phyloP scores from a whole-genome alignment of 345 rosid genomes.

The Corymbia maculata region DNA sequence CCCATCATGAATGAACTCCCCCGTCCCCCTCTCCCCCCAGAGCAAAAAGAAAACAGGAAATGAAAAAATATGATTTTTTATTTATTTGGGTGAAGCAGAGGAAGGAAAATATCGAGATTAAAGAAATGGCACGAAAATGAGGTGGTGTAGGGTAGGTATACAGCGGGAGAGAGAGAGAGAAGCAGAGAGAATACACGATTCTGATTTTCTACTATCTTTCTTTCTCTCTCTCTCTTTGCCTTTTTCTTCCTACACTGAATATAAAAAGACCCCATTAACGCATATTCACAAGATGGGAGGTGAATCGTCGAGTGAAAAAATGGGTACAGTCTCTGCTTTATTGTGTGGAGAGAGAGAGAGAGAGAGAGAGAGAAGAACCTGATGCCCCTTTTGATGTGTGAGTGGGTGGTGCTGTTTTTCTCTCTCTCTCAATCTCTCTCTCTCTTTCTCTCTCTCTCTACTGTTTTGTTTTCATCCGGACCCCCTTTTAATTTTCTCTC shows the following conservation, averaged over 20 bases:
- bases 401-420: slow-evolving; percentile 53
- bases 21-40: not conserved
- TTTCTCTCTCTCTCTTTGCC: not conserved
- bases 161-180: not conserved
- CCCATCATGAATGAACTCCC: not conserved
- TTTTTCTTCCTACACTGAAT: not conserved
- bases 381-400: slow-evolving; percentile 57
- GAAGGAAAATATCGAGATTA: not conserved
- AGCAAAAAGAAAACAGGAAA: not conserved
- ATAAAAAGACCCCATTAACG: slow-evolving; percentile 1
- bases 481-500: not conserved
- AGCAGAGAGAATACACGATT: not conserved
- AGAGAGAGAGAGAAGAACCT: slow-evolving; percentile 14
- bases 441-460: not conserved
- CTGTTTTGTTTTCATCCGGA: not conserved
- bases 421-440: not conserved
- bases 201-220: not conserved
- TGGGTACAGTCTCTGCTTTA: slow-evolving; percentile 10
- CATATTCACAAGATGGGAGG: slow-evolving; percentile 17
- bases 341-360: slow-evolving; percentile 2
- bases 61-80: not conserved
- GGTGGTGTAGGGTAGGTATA: not conserved
- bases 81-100: not conserved
- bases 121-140: not conserved
- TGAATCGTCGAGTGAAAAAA: not conserved